phyloP scores from a whole-genome alignment of 345 rosid species.

The Camelina sativa region DNA sequence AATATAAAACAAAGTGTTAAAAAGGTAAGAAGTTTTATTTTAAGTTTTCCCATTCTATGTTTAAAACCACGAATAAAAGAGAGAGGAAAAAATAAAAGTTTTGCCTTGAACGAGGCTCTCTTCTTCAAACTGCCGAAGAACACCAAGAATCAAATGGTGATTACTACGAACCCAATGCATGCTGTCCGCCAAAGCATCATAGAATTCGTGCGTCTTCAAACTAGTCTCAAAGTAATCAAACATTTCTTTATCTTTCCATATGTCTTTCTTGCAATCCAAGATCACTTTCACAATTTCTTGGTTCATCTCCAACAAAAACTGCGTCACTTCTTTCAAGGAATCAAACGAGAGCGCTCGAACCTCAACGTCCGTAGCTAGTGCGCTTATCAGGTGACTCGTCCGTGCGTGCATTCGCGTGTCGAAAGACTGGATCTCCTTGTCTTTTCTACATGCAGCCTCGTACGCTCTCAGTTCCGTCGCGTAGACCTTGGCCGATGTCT shows the following conservation, averaged over 20 bases:
- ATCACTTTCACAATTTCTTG: slow-evolving; percentile 84
- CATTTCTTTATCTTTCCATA: slow-evolving; percentile 78
- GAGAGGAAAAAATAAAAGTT: not conserved
- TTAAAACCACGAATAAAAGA: not conserved
- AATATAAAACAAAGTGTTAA: not conserved
- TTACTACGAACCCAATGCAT: slow-evolving; percentile 66
- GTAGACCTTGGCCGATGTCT: slow-evolving; percentile 46
- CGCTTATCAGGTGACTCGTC: slow-evolving; percentile 71
- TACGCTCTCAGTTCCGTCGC: slow-evolving; percentile 66
- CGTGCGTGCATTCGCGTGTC: slow-evolving; percentile 65
- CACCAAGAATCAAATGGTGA: slow-evolving; percentile 64
- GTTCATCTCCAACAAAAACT: slow-evolving; percentile 81
- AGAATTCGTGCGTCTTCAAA: slow-evolving; percentile 79
- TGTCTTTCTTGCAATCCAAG: slow-evolving; percentile 76
- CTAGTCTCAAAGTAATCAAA: slow-evolving; percentile 87
- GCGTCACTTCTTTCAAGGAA: slow-evolving; percentile 74
- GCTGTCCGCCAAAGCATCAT: slow-evolving; percentile 72
- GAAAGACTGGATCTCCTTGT: slow-evolving; percentile 63
- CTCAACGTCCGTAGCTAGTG: slow-evolving; percentile 73
- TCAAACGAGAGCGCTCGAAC: slow-evolving; percentile 79
- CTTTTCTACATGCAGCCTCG: slow-evolving; percentile 73
- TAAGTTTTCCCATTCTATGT: no score
- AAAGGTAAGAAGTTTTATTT: no score
- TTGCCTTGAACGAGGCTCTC: slow-evolving; percentile 46
- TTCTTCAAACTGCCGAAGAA: slow-evolving; percentile 78